Conservation (phyloP, 2,329 filamentous ascomycete species). For the Calonectria naviculata region DNA sequence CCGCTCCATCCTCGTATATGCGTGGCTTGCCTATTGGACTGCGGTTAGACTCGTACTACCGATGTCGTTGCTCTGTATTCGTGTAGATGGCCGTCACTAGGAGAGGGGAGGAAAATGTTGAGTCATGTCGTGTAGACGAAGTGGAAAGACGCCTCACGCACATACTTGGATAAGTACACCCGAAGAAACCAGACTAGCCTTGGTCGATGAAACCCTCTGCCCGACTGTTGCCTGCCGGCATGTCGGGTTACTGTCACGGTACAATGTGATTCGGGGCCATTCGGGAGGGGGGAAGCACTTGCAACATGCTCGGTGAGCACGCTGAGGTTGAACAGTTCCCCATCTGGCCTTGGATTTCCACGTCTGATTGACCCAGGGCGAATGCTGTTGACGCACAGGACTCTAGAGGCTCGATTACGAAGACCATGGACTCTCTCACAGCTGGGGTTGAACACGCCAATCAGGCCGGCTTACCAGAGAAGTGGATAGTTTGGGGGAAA, state of each 20-base stretch:
- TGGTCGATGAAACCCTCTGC: background rate
- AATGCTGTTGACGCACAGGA: background rate
- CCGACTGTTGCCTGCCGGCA: background rate
- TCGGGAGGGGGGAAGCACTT: background rate
- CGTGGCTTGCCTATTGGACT: background rate
- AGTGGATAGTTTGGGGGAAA: background rate
- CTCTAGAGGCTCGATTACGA: background rate
- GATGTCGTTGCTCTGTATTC: background rate
- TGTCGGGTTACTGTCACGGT: background rate
- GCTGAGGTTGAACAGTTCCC: background rate
- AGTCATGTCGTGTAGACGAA: background rate
- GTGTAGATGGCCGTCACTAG: background rate
- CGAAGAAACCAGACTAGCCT: background rate
- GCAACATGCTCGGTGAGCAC: background rate
- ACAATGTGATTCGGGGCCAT: background rate
- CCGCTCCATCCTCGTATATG: conserved; percentile 1
- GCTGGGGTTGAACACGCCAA: background rate
- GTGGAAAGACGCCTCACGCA: background rate
- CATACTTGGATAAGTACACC: background rate
- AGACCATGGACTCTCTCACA: background rate
- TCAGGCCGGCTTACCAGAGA: background rate
- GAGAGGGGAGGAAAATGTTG: background rate
- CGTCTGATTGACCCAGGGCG: background rate
- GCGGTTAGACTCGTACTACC: background rate
- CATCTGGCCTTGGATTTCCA: background rate